Evolutionary conservation across 1,139 yeast genomes (phyloP), one percentile per base, ranked within the genome.

Genomic region (Pichia sp.): DNA sequence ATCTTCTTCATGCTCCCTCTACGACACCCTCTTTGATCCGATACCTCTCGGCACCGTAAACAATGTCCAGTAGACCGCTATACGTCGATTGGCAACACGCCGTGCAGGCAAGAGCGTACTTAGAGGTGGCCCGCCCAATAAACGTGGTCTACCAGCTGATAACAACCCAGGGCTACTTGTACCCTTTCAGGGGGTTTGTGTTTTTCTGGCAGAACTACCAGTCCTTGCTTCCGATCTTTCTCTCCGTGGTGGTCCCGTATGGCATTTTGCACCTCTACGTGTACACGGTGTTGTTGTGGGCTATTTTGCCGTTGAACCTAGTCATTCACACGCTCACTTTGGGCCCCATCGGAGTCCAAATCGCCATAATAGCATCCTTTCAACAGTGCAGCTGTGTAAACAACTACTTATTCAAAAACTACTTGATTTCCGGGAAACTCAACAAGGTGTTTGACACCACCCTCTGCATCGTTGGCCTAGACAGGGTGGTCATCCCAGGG

Each of bases 401-500:
- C 6, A 57, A 60, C 47, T 63, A 58, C 49, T 58, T 66, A 15
- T 52, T 64, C 31, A 55, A 58, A 48, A 58, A 59, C 13, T 60
- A 63, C 40, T 45, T 67, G 31, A 60, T 64, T 42, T 61, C 62
- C 1, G 56, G 58, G 6, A 65, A 64, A 46, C 54, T 66, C 58
- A 62, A 60, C 34, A 57, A 54, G 13, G 45, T 64, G 8, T 67
- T 67, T 54, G 69, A 67, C 51, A 55, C 55, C 6, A 60, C 67
- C 7, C 50, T 67, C 34, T 67, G 68, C 45, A 49, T 59, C 8
- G 59, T 59, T 19, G 67, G 67, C 0, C 54, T 64, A 38, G 65
- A 64, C 45, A 47, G 52, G 2, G 57, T 65, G 5, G 70, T 66
- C 13, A 57, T 64, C 15, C 68, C 69, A 0, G 70, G 70, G 5